Evolutionary conservation across 495 filamentous ascomycete species (phyloP).

Genomic region (Parathielavia hyrcaniae): DNA sequence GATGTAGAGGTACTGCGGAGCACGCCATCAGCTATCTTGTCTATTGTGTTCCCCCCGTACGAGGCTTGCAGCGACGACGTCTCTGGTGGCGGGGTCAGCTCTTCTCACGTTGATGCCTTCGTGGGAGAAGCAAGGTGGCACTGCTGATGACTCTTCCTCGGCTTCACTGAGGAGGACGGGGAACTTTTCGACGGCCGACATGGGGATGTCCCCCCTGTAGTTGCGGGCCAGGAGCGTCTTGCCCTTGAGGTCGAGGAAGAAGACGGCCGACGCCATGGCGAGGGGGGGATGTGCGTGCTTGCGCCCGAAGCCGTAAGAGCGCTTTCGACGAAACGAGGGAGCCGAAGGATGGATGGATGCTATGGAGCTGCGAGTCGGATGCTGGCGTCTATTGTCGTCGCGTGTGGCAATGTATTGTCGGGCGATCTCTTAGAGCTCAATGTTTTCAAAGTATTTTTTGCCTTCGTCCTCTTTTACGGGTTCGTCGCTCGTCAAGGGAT

Average conservation of each 20-base stretch:
- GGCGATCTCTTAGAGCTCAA: too few species aligned
- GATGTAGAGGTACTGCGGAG: constrained; percentile 89
- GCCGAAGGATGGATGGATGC: too few species aligned
- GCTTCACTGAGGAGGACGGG: constrained; percentile 94
- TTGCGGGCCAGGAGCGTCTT: constrained; percentile 99
- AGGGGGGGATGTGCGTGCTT: constrained; percentile 14
- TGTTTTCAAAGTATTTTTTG: too few species aligned
- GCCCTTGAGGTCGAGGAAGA: constrained; percentile 99
- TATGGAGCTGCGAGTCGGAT: neutral
- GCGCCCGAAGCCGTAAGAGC: neutral
- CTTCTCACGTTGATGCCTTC: constrained; percentile 90
- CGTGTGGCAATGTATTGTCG: too few species aligned
- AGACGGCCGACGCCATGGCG: constrained; percentile 93
- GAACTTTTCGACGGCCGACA: constrained; percentile 99
- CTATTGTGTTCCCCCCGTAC: neutral
- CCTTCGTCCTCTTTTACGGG: neutral
- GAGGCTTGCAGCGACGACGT: too few species aligned
- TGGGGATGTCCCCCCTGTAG: constrained; percentile 97
- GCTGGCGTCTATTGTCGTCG: too few species aligned
- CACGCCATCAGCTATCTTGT: constrained; percentile 5
- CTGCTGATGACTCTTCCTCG: constrained; percentile 97
- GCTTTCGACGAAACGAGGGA: neutral
- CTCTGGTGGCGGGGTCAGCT: neutral
- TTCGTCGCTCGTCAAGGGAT: neutral
- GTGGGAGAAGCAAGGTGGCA: constrained; percentile 96